A percentile compares a stretch with the other conserved stretches of the same genome.
phyloP scores from a whole-genome alignment of 2,329 filamentous ascomycete species.

The Fusarium scirpi region DNA sequence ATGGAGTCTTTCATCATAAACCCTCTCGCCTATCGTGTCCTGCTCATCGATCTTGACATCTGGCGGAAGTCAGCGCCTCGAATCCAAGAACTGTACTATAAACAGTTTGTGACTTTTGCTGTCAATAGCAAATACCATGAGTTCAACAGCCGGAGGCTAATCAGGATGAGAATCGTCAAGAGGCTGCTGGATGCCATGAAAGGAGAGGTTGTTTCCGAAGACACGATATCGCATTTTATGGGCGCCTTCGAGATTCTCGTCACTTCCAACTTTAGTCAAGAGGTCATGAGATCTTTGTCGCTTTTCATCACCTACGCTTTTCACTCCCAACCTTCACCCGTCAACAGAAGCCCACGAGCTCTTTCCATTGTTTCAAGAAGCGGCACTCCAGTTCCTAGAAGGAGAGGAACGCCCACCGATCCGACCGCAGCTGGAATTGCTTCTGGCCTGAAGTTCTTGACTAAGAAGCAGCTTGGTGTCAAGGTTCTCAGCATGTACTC shows the following conservation, averaged over 20 bases:
- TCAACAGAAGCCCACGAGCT: constrained; percentile 65
- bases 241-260: constrained; percentile 83
- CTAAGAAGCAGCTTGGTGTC: constrained; percentile 78
- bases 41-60: constrained; percentile 92
- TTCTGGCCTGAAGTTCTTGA: constrained; percentile 56
- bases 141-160: constrained; percentile 89
- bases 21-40: constrained; percentile 89
- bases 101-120: constrained; percentile 89
- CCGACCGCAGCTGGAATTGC: constrained; percentile 47
- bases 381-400: constrained; percentile 55
- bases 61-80: constrained; percentile 84
- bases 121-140: constrained; percentile 91
- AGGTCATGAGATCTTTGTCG: constrained; percentile 86
- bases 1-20: constrained; percentile 95
- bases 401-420: constrained; percentile 54
- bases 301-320: constrained; percentile 94
- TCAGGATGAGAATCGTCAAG: constrained; percentile 93
- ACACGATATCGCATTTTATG: constrained; percentile 81
- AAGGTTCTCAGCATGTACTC: constrained; percentile 83
- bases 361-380: constrained; percentile 55
- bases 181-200: constrained; percentile 91
- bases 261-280: constrained; percentile 82
- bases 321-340: constrained; percentile 67
- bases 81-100: constrained; percentile 91
- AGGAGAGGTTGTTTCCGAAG: constrained; percentile 78